Conservation (phyloP, 1,284 basidiomycete genomes). For the Phellopilus nigrolimitatus region DNA sequence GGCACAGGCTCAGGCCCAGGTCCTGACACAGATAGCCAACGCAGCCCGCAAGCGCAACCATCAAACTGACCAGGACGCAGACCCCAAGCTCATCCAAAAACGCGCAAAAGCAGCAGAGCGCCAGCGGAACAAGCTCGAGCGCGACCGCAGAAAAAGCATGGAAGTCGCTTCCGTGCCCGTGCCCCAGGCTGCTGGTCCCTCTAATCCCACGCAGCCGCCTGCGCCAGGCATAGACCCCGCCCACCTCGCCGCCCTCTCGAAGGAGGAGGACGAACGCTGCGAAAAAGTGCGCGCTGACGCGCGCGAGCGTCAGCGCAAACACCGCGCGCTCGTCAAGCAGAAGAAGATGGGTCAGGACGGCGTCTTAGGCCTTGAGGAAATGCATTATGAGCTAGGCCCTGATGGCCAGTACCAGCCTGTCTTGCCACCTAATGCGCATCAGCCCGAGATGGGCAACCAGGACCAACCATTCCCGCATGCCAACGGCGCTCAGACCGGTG, state of each 20-base stretch:
- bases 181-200: slow-evolving; percentile 20
- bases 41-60: slow-evolving; percentile 10
- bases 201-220: slow-evolving; percentile 21
- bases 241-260: slow-evolving; percentile 21
- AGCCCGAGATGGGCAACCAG: slow-evolving; percentile 26
- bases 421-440: slow-evolving; percentile 33
- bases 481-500: slow-evolving; percentile 36
- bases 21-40: background rate
- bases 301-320: slow-evolving; percentile 72
- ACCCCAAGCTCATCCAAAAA: slow-evolving; percentile 36
- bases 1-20: background rate
- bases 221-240: slow-evolving; percentile 17
- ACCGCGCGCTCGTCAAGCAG: slow-evolving; percentile 69
- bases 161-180: slow-evolving; percentile 25
- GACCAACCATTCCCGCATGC: slow-evolving; percentile 35
- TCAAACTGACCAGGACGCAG: slow-evolving; percentile 5
- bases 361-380: slow-evolving; percentile 53
- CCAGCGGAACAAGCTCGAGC: slow-evolving; percentile 71
- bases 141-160: slow-evolving; percentile 43
- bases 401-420: slow-evolving; percentile 57
- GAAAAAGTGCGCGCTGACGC: slow-evolving; percentile 69
- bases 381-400: slow-evolving; percentile 52
- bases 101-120: slow-evolving; percentile 78
- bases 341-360: slow-evolving; percentile 70
- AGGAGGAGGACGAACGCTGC: slow-evolving; percentile 56